Evolutionary conservation across 345 rosid species (phyloP).

Genomic region (Eutrema yunnanense): DNA sequence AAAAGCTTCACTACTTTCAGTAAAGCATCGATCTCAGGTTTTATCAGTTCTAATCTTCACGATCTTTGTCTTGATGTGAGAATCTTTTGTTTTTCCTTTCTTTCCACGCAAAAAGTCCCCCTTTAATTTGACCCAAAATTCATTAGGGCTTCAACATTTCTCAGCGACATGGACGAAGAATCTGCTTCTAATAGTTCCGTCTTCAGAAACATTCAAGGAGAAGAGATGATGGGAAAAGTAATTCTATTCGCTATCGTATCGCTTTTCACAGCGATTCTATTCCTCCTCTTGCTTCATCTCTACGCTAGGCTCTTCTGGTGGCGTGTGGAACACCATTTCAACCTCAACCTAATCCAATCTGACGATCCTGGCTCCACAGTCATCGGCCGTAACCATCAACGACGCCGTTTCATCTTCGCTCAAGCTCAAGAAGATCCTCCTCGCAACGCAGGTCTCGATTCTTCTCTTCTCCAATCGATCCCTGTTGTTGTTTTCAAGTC

Average conservation of each 20-base stretch:
- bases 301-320: conserved; percentile 87
- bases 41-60: not conserved
- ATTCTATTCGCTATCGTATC: conserved; percentile 43
- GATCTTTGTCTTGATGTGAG: conserved; percentile 9
- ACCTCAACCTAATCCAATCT: conserved; percentile 18
- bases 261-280: conserved; percentile 47
- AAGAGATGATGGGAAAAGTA: conserved; percentile 48
- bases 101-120: not conserved
- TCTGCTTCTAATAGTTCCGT: conserved; percentile 12
- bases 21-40: not conserved
- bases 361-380: conserved; percentile 26
- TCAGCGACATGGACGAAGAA: conserved; percentile 37
- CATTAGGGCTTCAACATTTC: not conserved
- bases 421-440: conserved; percentile 48
- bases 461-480: conserved; percentile 44
- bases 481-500: conserved; percentile 45
- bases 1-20: not conserved
- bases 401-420: conserved; percentile 44
- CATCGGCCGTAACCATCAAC: conserved; percentile 36
- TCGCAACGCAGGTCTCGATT: conserved; percentile 46
- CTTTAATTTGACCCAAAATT: not conserved
- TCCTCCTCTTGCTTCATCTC: conserved; percentile 66
- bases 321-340: conserved; percentile 50
- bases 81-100: not conserved
- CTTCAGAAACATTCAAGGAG: conserved; percentile 31